Evolutionary conservation across 1,284 basidiomycete species (phyloP), one percentile per base, ranked within the genome.

Genomic region (Leccinum fuscescens): DNA sequence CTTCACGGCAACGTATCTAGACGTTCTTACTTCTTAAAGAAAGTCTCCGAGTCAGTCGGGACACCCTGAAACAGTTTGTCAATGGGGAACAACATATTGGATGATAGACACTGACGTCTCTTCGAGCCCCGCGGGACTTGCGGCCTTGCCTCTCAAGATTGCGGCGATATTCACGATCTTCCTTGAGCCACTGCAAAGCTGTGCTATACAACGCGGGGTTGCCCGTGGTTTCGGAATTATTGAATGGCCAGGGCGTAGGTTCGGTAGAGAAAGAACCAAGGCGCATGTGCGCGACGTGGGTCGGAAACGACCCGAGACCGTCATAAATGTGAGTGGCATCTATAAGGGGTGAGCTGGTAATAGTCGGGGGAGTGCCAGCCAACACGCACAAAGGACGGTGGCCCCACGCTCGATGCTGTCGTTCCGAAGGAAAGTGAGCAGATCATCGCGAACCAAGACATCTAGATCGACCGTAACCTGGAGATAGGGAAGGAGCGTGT

Each of bases 401-500:
- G 96, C 93, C 0, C 87, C 86, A 22, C 97, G 84, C 12, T 78
- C 75, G 65, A 90, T 84, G 64, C 93, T 93, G 71, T 99, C 97
- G 20, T 83, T 77, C 65, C 89, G 89, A 49, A 99, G 82, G 76
- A 98, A 99, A 17, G 80, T 84, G 65, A 99, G 84, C 22, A 99
- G 80, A 64, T 97, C 93, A 56, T 93, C 87, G 52, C 97, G 88
- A 49, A 99, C 97, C 44, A 98, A 85, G 6, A 98, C 96, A 69
- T 99, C 97, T n/a, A 99, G 80, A 74, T 99, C 97, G 35, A 99
- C 97, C 0, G 96, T 99, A 56, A 98, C 93, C 92, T 90, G 65
- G 54, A 17, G 52, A 54, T 46, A 20, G 29, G 8, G 31, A 27
- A n/a, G 31, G 24, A 42, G 55, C 57, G 35, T 69, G 54, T 31